These are phyloP conservation scores for Fraxinus cuspidata DNA, from an alignment of 257 asterid genomes.

Conservation along the genomic window DNA sequence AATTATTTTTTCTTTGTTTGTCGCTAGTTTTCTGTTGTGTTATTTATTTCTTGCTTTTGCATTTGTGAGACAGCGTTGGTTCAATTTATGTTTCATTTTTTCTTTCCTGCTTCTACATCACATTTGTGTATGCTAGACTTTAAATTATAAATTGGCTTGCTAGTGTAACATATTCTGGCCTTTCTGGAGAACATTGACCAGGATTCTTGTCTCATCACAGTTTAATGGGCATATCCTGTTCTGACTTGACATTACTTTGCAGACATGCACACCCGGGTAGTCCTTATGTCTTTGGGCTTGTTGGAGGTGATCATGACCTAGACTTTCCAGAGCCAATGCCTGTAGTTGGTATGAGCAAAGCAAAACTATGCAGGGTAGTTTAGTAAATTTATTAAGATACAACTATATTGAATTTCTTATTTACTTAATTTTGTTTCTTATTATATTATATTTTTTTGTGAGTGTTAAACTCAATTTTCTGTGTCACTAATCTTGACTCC, in stretches of 20 bases:
- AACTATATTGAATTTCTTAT: neutral
- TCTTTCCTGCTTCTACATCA: neutral
- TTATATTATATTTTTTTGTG: slow-evolving; percentile 9
- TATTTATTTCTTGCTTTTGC: slow-evolving; percentile 7
- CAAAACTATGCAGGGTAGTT: neutral
- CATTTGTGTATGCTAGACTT: slow-evolving; percentile 2
- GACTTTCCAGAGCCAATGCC: slow-evolving; percentile 99
- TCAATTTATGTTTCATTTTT: neutral
- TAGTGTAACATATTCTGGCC: neutral
- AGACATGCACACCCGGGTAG: slow-evolving; percentile 99
- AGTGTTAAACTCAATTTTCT: slow-evolving; percentile 13
- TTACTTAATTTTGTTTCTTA: slow-evolving; percentile 5
- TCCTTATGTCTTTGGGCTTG: slow-evolving; percentile 97
- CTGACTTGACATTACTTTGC: slow-evolving; percentile 35
- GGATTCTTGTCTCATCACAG: neutral
- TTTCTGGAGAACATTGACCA: neutral
- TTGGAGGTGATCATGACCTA: slow-evolving; percentile 84
- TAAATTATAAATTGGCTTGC: slow-evolving; percentile 10
- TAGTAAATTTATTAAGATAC: neutral
- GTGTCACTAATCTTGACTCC: slow-evolving; percentile 18
- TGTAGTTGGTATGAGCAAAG: slow-evolving; percentile 66
- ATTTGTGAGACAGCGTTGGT: neutral
- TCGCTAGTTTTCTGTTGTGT: neutral
- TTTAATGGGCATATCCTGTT: neutral
- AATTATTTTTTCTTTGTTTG: neutral